phyloP scores from a whole-genome alignment of 208 protist species.

The Crithidia bombi region DNA sequence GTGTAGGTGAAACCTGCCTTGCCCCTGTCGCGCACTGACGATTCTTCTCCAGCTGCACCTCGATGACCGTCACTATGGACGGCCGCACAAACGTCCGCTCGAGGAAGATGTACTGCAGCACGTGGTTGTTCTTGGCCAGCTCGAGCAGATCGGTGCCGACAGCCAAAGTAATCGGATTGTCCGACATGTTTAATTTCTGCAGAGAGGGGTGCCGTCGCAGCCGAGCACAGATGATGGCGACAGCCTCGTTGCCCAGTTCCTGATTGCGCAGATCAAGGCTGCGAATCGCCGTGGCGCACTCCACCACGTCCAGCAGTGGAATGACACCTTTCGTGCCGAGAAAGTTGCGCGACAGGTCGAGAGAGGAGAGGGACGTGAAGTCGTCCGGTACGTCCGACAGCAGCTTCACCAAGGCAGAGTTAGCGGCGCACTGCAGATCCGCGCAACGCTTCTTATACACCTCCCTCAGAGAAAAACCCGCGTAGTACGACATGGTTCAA shows the following conservation, averaged over 20 bases:
- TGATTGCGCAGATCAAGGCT: conserved; percentile 65
- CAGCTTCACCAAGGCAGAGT: conserved; percentile 49
- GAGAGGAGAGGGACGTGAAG: conserved; percentile 47
- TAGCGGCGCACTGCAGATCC: conserved; percentile 67
- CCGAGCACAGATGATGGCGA: conserved; percentile 59
- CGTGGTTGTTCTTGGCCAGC: conserved; percentile 59
- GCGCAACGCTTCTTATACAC: conserved; percentile 79
- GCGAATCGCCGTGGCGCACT: conserved; percentile 49
- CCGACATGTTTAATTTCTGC: conserved; percentile 71
- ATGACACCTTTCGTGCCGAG: conserved; percentile 80
- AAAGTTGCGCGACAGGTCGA: conserved; percentile 90
- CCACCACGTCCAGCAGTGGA: conserved; percentile 79
- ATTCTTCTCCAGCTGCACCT: conserved; percentile 66
- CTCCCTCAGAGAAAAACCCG: conserved; percentile 74
- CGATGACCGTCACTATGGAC: conserved; percentile 54
- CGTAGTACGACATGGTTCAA: conserved; percentile 56
- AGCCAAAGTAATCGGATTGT: conserved; percentile 86
- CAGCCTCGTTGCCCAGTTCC: conserved; percentile 56
- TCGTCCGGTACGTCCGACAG: conserved; percentile 73
- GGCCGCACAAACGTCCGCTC: conserved; percentile 60
- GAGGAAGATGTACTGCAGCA: conserved; percentile 72
- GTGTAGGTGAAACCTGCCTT: neutral
- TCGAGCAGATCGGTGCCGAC: conserved; percentile 65
- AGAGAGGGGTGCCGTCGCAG: conserved; percentile 65
- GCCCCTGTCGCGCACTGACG: conserved; percentile 4